Conservation (phyloP, 2,329 filamentous ascomycete genomes). For the Sporothrix mexicana region DNA sequence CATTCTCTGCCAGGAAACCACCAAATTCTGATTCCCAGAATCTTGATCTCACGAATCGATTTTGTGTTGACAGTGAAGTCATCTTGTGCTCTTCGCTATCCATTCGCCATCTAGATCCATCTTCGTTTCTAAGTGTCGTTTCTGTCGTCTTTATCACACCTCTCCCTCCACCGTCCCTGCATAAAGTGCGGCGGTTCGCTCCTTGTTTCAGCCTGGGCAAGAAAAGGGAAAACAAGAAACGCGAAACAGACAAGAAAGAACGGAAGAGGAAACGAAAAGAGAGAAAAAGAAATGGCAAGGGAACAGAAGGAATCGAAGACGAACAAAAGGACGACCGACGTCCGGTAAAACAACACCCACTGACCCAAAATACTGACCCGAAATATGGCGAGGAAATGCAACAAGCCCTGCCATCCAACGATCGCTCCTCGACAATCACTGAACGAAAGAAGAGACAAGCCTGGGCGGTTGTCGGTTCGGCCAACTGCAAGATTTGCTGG, state of each 20-base stretch:
- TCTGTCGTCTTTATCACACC: not conserved
- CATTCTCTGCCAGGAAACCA: not conserved
- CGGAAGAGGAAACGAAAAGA: not conserved
- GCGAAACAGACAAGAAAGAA: constrained; percentile 1
- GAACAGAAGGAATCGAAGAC: not conserved
- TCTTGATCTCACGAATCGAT: not conserved
- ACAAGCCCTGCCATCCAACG: constrained; percentile 4
- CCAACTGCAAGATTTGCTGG: constrained; percentile 25
- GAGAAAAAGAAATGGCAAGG: not conserved
- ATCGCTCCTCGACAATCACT: not conserved
- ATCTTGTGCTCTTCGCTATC: not conserved
- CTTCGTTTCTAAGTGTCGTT: not conserved
- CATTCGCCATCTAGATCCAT: not conserved
- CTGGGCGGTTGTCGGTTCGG: constrained; percentile 6
- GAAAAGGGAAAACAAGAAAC: constrained; percentile 25
- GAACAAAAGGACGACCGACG: too few relatives aligned
- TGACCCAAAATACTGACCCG: not conserved
- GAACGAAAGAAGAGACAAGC: not conserved
- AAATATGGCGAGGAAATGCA: not conserved
- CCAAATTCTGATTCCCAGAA: not conserved
- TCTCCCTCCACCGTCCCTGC: not conserved
- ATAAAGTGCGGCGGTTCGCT: constrained; percentile 16
- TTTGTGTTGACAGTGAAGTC: not conserved
- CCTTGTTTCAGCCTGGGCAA: constrained; percentile 31
- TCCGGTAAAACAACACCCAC: too few relatives aligned